phyloP scores from a whole-genome alignment of 495 filamentous ascomycete species.

The Bathelium albidoporum region DNA sequence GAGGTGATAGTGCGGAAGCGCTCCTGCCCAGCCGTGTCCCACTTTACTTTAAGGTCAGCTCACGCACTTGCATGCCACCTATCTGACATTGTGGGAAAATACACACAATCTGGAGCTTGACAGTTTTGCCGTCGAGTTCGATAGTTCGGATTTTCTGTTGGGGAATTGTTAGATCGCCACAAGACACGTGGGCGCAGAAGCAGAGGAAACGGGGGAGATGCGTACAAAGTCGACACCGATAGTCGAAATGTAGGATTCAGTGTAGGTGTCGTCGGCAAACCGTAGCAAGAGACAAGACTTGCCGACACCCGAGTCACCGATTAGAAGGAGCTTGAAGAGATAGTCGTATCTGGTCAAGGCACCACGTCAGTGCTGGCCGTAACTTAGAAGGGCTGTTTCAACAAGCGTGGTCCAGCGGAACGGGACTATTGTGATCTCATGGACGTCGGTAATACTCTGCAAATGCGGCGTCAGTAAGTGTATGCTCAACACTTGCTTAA shows the following conservation, averaged over 20 bases:
- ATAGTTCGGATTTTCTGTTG: conserved; percentile 97
- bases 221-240: conserved; percentile 98
- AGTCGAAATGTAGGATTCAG: conserved; percentile 99
- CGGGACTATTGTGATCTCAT: neutral
- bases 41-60: conserved; percentile 42
- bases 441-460: neutral
- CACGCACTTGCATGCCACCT: conserved; percentile 1
- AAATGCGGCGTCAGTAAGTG: neutral
- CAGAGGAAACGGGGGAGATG: conserved; percentile 9
- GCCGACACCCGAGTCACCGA: conserved; percentile 98
- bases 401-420: too few species aligned
- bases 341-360: conserved; percentile 80
- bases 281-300: conserved; percentile 97
- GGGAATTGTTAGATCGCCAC: conserved; percentile 1
- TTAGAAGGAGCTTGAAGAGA: conserved; percentile 99
- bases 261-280: conserved; percentile 99
- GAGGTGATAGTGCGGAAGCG: conserved; percentile 99
- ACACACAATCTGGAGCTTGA: conserved; percentile 97
- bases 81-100: neutral
- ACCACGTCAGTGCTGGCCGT: neutral
- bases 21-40: conserved; percentile 98
- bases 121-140: conserved; percentile 97
- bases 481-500: neutral
- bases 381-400: neutral
- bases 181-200: neutral